These are phyloP conservation scores for Paramecium sexaurelia DNA, from an alignment of 73 alveolate species.

Conservation along the genomic window DNA sequence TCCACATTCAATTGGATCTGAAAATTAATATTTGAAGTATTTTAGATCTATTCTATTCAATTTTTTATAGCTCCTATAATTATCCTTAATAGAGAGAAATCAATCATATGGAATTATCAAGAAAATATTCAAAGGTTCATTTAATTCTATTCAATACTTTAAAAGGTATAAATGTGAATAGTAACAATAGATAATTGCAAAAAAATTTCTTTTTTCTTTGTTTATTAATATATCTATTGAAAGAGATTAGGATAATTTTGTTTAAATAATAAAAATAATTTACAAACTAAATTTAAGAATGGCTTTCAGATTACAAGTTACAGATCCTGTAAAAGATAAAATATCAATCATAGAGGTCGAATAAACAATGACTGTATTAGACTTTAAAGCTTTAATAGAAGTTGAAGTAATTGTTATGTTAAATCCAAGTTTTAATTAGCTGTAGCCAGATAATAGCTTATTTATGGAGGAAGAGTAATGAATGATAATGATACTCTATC, in stretches of 20 bases:
- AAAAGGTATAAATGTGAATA: too few relatives aligned
- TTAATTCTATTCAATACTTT: too few relatives aligned
- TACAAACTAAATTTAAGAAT: background rate
- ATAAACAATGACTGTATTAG: conserved; percentile 62
- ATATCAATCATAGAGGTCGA: conserved; percentile 53
- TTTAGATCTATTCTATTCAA: too few relatives aligned
- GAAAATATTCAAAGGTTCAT: too few relatives aligned
- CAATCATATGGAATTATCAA: too few relatives aligned
- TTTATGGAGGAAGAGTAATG: conserved; percentile 27
- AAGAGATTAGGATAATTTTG: background rate
- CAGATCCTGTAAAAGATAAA: conserved; percentile 52
- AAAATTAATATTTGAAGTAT: background rate
- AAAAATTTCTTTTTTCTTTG: background rate
- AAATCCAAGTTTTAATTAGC: conserved; percentile 41
- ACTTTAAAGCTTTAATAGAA: conserved; percentile 67
- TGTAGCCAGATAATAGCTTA: conserved; percentile 55
- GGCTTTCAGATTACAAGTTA: background rate
- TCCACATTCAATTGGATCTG: background rate
- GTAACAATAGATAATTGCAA: too few relatives aligned
- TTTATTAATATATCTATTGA: background rate
- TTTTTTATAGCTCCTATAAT: too few relatives aligned
- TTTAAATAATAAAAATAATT: background rate
- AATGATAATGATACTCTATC: conserved; percentile 55
- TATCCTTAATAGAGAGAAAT: too few relatives aligned
- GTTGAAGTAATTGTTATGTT: conserved; percentile 41